Percentiles rank a stretch among this genome's conserved stretches.
Conservation (phyloP, 768 basidiomycete genomes). For the Sporobolomyces roseus region DNA sequence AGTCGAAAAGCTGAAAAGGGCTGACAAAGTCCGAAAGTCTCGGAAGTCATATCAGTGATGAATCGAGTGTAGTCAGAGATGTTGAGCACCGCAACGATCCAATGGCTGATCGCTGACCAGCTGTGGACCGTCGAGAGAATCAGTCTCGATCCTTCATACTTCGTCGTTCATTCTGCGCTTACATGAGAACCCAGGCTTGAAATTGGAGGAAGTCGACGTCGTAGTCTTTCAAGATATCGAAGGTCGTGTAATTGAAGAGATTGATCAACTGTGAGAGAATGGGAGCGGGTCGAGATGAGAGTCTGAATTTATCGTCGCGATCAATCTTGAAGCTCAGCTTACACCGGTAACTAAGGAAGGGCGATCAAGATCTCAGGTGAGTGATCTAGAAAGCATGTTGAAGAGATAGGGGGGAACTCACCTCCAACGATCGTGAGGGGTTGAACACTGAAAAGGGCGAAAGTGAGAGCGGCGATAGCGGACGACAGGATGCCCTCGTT, state of each 20-base stretch:
- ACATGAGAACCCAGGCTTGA: constrained; percentile 45
- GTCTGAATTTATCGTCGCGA: too few species aligned
- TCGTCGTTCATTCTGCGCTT: background rate
- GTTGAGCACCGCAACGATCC: constrained; percentile 44
- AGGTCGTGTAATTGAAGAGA: constrained; percentile 47
- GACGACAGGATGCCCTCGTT: constrained; percentile 76
- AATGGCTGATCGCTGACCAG: constrained; percentile 48
- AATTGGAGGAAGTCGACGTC: constrained; percentile 47
- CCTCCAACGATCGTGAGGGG: constrained; percentile 86
- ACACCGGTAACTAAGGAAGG: constrained; percentile 15
- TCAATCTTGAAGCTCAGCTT: background rate
- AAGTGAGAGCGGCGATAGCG: constrained; percentile 84
- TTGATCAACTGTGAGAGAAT: constrained; percentile 39
- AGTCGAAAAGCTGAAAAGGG: too few species aligned
- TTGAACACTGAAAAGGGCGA: constrained; percentile 81
- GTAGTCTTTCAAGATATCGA: constrained; percentile 41
- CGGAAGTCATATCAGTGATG: constrained; percentile 47
- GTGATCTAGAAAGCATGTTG: background rate
- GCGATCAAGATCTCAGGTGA: background rate
- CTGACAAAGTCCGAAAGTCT: constrained; percentile 42
- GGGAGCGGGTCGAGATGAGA: too few species aligned
- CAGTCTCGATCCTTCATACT: too few species aligned
- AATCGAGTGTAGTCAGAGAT: constrained; percentile 45
- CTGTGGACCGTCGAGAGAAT: constrained; percentile 16
- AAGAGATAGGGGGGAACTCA: background rate